Percentiles rank a stretch among this genome's conserved stretches.
Evolutionary conservation across 2,329 filamentous ascomycete species (phyloP).

Genomic region (Arthroderma sp.): DNA sequence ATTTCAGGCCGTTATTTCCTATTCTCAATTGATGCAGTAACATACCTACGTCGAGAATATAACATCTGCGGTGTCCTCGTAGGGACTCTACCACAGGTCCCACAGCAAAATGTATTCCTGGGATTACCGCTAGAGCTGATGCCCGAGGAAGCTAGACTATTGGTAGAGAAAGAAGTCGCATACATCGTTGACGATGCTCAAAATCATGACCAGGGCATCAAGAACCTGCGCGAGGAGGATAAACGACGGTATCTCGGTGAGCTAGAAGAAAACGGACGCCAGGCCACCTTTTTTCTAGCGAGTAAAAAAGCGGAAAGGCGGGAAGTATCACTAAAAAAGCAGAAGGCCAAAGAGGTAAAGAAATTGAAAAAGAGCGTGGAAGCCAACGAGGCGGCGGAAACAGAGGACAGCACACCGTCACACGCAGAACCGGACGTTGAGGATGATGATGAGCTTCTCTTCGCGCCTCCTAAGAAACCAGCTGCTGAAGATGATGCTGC

Average conservation of each 20-base stretch:
- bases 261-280: conserved; percentile 44
- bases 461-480: conserved; percentile 1
- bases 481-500: conserved; percentile 5
- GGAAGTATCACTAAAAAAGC: conserved; percentile 40
- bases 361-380: conserved; percentile 10
- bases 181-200: conserved; percentile 69
- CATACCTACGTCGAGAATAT: conserved; percentile 64
- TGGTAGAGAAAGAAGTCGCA: conserved; percentile 65
- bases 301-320: conserved; percentile 40
- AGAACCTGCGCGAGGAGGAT: conserved; percentile 45
- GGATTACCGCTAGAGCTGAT: conserved; percentile 80
- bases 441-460: conserved; percentile 5
- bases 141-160: conserved; percentile 72
- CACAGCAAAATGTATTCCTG: conserved; percentile 88
- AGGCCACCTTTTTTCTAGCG: conserved; percentile 36
- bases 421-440: conserved; percentile 9
- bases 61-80: conserved; percentile 77
- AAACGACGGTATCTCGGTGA: conserved; percentile 50
- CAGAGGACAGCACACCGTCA: conserved; percentile 8
- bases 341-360: conserved; percentile 25
- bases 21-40: conserved; percentile 73
- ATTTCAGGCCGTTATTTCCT: conserved; percentile 74
- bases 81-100: conserved; percentile 80
- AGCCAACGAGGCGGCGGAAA: not conserved
- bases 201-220: conserved; percentile 55